Evolutionary conservation across 73 alveolate genomes (phyloP).

Genomic region (Durusdinium trenchii): DNA sequence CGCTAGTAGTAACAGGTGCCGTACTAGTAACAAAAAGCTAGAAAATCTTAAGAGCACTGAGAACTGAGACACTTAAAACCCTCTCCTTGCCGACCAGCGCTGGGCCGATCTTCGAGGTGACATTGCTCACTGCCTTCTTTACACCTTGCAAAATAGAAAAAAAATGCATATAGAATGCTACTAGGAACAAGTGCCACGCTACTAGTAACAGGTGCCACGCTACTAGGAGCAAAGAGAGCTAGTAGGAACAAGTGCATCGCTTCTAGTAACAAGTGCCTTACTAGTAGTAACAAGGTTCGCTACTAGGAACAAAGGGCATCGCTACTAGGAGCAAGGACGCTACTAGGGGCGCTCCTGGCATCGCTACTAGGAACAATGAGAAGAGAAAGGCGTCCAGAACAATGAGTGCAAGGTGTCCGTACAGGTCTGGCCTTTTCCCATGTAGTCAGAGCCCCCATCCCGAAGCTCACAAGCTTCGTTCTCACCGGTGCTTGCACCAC

Average conservation of each 20-base stretch:
- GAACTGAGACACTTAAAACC: background rate
- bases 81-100: conserved; percentile 97
- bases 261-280: no score
- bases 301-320: no score
- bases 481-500: conserved; percentile 99
- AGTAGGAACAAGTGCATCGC: no score
- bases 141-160: background rate
- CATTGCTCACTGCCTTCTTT: conserved; percentile 98
- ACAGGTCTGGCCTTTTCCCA: conserved; percentile 98
- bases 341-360: no score
- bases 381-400: no score
- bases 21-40: background rate
- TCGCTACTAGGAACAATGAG: no score
- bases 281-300: no score
- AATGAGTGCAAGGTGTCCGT: background rate
- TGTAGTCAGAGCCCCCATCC: conserved; percentile 96
- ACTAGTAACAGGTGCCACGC: no score
- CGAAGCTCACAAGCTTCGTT: conserved; percentile 99
- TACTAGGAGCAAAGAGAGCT: no score
- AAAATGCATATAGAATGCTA: background rate
- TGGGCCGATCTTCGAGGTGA: conserved; percentile 97
- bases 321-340: no score
- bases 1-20: background rate
- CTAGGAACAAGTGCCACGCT: no score
- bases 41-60: background rate